Evolutionary conservation across 306 rosid genomes (phyloP).

Genomic region (Begonia masoniana): DNA sequence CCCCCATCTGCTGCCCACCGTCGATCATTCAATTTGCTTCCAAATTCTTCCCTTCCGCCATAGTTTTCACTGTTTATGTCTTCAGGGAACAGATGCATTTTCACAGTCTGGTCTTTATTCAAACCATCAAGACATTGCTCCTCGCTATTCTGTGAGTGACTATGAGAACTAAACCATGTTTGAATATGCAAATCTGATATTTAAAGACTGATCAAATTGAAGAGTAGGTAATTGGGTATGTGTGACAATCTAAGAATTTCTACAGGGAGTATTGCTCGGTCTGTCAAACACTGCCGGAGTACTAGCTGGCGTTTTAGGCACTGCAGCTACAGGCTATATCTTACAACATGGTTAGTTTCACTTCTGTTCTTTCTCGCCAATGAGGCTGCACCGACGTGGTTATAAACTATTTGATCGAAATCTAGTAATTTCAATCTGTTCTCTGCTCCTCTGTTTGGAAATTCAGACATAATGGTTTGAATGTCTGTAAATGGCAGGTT

Average conservation of each 20-base stretch:
- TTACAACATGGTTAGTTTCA: constrained; percentile 64
- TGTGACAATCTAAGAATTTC: not conserved
- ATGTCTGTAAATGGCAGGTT: constrained; percentile 31
- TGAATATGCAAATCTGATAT: too few relatives aligned
- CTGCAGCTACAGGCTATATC: constrained; percentile 94
- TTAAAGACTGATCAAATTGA: not conserved
- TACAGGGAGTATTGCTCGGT: constrained; percentile 86
- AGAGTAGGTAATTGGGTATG: not conserved
- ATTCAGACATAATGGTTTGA: not conserved
- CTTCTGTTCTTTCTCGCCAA: not conserved
- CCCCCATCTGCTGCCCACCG: too few relatives aligned
- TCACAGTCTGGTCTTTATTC: constrained; percentile 96
- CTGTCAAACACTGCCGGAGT: constrained; percentile 96
- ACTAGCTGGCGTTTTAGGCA: constrained; percentile 98
- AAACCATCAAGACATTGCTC: constrained; percentile 97
- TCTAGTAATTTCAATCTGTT: too few relatives aligned
- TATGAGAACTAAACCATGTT: not conserved
- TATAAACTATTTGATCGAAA: too few relatives aligned
- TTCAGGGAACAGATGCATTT: constrained; percentile 94
- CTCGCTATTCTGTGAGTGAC: constrained; percentile 80
- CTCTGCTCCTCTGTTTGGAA: not conserved
- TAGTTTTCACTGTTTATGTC: not conserved
- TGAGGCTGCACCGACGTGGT: too few relatives aligned
- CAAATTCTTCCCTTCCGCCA: too few relatives aligned
- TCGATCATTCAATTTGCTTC: too few relatives aligned